Evolutionary conservation across 1,139 yeast genomes (phyloP), one percentile per base, ranked within the genome.

Genomic region (Magnusiomyces sp.): DNA sequence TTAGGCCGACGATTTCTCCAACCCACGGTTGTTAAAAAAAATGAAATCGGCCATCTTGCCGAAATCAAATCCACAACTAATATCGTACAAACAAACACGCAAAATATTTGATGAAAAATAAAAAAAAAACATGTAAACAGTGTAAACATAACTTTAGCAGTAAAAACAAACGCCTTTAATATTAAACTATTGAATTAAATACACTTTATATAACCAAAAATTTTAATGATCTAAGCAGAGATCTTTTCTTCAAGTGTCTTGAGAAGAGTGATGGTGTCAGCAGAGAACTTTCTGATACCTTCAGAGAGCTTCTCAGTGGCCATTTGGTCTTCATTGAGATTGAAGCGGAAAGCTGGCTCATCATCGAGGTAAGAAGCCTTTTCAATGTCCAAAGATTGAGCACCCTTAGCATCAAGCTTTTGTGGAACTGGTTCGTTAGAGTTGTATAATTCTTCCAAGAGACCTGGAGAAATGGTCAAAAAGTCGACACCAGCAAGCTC

Each of bases 401-500:
- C 71, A 50, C 83, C 80, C 51, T 77, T 70, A 45, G 81, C 77
- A 60, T 86, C 83, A 71, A 92, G 82, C 59, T 80, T 74, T 74
- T 81, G 73, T 70, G 97, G 96, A 61, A 94, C 86, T 40, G 80
- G 70, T 46, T 76, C 96, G 53, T 72, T 66, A 48, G 96, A 85
- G 77, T 81, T 81, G 70, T 80, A 71, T 69, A 92, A 81, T 74
- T 88, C 86, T 73, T 90, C 97, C 71, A 92, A 81, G 65, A 92
- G 79, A 69, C 78, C 79, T 68, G 98, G 98, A 62, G 98, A 79
- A 65, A 92, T 90, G 68, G 99, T 92, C 74, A 92, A 79, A 80
- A 74, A 94, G 71, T 92, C 99, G 68, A 88, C 85, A 71, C 98
- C 99, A 58, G 98, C 97, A 64, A 92, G 79, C 62, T 95, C 95